A percentile compares a stretch with the other conserved stretches of the same genome.
phyloP scores from a whole-genome alignment of 2,329 filamentous ascomycete species.

The Dothideomycetes sp. region DNA sequence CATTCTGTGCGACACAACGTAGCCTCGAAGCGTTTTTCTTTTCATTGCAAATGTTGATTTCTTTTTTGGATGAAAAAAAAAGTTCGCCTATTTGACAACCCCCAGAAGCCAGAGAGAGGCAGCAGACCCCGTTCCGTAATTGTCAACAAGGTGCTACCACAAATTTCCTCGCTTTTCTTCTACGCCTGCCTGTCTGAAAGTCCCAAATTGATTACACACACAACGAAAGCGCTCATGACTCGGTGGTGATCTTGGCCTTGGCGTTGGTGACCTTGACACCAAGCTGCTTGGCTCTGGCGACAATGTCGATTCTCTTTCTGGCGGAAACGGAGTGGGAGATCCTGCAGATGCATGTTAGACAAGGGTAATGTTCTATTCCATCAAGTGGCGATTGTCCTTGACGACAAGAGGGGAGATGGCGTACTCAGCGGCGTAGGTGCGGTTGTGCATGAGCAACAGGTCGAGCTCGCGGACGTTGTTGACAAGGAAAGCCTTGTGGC shows the following conservation, averaged over 20 bases:
- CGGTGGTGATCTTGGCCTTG: conserved; percentile 97
- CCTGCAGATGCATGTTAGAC: conserved; percentile 46
- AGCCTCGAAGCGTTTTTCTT: conserved; percentile 10
- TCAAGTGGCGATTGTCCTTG: not conserved
- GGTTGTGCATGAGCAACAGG: conserved; percentile 99
- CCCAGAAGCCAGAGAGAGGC: conserved; percentile 8
- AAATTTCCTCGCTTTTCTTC: conserved; percentile 3
- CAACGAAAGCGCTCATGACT: conserved; percentile 47
- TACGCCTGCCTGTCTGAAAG: conserved; percentile 4
- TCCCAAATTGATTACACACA: conserved; percentile 6
- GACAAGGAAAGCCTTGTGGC: conserved; percentile 99
- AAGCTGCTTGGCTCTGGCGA: conserved; percentile 93
- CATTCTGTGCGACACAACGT: conserved; percentile 11
- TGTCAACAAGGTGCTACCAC: conserved; percentile 7
- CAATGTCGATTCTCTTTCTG: conserved; percentile 97
- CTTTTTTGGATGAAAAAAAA: conserved; percentile 8
- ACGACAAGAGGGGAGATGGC: conserved; percentile 26
- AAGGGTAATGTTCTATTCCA: conserved; percentile 22
- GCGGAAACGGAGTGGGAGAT: conserved; percentile 97
- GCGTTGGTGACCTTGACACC: conserved; percentile 99
- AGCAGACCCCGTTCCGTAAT: conserved; percentile 9
- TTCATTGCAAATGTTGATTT: conserved; percentile 11
- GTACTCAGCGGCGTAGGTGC: conserved; percentile 97
- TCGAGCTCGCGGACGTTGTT: conserved; percentile 94
- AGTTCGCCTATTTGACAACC: conserved; percentile 9